phyloP scores from a whole-genome alignment of 176 grass and related monocot genomes.

The Alloteropsis semialata region DNA sequence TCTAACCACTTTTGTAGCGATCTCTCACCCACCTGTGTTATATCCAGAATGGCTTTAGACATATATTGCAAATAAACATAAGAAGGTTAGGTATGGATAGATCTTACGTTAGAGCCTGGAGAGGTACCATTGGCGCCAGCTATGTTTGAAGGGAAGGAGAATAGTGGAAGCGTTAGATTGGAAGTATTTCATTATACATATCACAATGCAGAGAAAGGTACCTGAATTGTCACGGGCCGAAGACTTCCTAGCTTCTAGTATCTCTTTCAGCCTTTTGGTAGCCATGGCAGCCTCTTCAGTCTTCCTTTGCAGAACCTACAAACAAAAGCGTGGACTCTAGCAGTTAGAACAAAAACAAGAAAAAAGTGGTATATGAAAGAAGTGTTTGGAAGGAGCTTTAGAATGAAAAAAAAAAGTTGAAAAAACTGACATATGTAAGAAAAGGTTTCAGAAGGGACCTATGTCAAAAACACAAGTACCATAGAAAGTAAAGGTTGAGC shows the following conservation, averaged over 20 bases:
- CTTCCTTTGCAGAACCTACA: constrained; percentile 94
- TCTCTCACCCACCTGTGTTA: constrained; percentile 80
- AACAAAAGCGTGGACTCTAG: neutral
- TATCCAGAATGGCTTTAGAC: constrained; percentile 27
- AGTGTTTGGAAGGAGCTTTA: neutral
- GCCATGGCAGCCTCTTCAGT: constrained; percentile 98
- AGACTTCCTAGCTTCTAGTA: constrained; percentile 96
- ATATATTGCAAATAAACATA: constrained; percentile 23
- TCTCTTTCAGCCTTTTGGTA: constrained; percentile 95
- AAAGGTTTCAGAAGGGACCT: neutral
- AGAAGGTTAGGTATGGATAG: constrained; percentile 8
- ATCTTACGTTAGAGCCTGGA: constrained; percentile 76
- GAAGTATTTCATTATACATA: constrained; percentile 15
- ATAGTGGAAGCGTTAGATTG: constrained; percentile 39
- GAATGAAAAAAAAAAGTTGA: neutral
- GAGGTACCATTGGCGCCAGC: constrained; percentile 68
- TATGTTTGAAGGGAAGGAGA: constrained; percentile 36
- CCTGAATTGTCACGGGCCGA: constrained; percentile 69
- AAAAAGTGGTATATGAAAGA: neutral
- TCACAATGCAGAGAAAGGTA: constrained; percentile 14
- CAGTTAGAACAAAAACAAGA: neutral
- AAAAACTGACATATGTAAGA: constrained; percentile 1
- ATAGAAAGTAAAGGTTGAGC: neutral
- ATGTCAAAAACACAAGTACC: neutral
- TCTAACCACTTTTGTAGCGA: constrained; percentile 89